A percentile compares a stretch with the other conserved stretches of the same genome.
phyloP scores from a whole-genome alignment of 2,329 filamentous ascomycete genomes.

The Aspergillus sp. region DNA sequence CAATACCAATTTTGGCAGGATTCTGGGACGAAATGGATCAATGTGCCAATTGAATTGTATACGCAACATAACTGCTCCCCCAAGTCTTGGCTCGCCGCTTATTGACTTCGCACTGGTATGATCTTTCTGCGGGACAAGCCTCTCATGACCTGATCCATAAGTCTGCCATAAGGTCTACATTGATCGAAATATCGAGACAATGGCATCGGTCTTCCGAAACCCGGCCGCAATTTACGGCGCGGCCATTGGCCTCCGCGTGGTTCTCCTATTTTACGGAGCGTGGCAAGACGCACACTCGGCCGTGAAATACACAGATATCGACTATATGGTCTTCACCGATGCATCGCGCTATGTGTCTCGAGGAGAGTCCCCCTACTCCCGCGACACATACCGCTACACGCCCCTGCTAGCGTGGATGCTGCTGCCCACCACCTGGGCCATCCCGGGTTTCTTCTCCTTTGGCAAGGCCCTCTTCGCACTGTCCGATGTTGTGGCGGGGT shows the following conservation, averaged over 20 bases:
- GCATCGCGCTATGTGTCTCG: slow-evolving; percentile 73
- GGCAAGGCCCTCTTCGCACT: slow-evolving; percentile 85
- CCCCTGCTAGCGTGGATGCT: slow-evolving; percentile 90
- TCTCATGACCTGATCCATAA: background rate
- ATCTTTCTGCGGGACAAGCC: background rate
- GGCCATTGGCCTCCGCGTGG: slow-evolving; percentile 62
- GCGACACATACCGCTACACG: slow-evolving; percentile 96
- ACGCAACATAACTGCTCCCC: background rate
- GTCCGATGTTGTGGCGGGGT: slow-evolving; percentile 82
- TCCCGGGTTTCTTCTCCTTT: slow-evolving; percentile 60
- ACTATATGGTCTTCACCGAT: slow-evolving; percentile 98
- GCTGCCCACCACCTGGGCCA: slow-evolving; percentile 68
- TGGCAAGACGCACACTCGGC: slow-evolving; percentile 91
- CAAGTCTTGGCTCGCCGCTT: background rate
- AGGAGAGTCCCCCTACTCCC: slow-evolving; percentile 74
- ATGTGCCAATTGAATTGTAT: background rate
- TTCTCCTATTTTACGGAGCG: slow-evolving; percentile 81
- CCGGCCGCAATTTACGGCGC: slow-evolving; percentile 34
- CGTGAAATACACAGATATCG: slow-evolving; percentile 97
- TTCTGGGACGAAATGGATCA: background rate
- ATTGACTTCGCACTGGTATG: background rate
- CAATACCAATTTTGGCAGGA: background rate
- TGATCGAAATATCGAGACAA: slow-evolving; percentile 2
- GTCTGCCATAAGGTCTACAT: background rate
- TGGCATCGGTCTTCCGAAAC: slow-evolving; percentile 31